A percentile compares a stretch with the other conserved stretches of the same genome.
These are phyloP conservation scores for Hypoxylon sp. DNA, from an alignment of 2,329 filamentous ascomycete species.

Conservation along the genomic window DNA sequence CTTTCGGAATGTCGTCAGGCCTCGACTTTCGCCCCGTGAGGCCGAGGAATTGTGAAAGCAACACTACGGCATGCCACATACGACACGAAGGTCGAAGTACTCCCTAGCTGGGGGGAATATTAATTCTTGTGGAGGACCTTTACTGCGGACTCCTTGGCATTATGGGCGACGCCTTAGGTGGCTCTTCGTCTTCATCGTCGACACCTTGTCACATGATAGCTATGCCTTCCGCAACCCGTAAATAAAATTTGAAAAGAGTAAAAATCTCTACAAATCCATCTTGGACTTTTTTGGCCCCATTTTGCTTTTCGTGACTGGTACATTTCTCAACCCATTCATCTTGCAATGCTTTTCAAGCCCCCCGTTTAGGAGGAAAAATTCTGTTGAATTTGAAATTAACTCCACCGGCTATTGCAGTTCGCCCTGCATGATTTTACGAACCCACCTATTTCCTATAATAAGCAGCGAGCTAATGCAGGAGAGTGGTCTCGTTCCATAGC, in stretches of 20 bases:
- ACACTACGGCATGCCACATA: constrained; percentile 27
- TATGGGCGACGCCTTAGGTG: constrained; percentile 29
- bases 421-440: constrained; percentile 11
- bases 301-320: constrained; percentile 3
- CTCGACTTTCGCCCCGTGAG: constrained; percentile 20
- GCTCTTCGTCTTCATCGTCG: constrained; percentile 29
- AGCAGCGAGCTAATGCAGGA: constrained; percentile 30
- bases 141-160: constrained; percentile 33
- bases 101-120: constrained; percentile 26
- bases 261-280: constrained; percentile 36
- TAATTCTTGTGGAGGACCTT: constrained; percentile 42
- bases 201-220: constrained; percentile 19
- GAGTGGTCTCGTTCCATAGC: constrained; percentile 9
- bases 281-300: too few relatives aligned
- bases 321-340: too few relatives aligned
- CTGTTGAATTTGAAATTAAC: constrained; percentile 8
- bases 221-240: constrained; percentile 34
- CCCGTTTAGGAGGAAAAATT: constrained; percentile 4
- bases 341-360: background rate
- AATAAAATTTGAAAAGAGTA: constrained; percentile 37
- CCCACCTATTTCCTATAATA: constrained; percentile 13
- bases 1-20: constrained; percentile 26
- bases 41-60: constrained; percentile 31
- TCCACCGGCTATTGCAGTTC: constrained; percentile 9
- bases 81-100: constrained; percentile 33